Evolutionary conservation across 768 basidiomycete species (phyloP).

Genomic region (Daedaleopsis nitida): DNA sequence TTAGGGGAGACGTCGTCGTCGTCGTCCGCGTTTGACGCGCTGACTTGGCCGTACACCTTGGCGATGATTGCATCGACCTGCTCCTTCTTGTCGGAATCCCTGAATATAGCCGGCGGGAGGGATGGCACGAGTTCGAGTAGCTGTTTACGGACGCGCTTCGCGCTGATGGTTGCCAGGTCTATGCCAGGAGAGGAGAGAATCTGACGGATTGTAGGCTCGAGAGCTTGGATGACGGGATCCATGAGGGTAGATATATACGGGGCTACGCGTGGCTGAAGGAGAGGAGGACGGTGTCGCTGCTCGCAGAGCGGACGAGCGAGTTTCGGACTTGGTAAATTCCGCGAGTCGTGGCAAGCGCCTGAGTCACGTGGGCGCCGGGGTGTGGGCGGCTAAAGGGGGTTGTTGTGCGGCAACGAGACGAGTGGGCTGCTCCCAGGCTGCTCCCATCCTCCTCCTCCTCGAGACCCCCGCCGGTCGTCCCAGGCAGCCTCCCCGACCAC

Average conservation of each 20-base stretch:
- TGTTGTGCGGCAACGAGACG: background rate
- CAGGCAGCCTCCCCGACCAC: background rate
- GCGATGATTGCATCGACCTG: constrained; percentile 73
- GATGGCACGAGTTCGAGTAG: constrained; percentile 55
- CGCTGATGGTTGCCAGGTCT: constrained; percentile 79
- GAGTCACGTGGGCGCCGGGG: background rate
- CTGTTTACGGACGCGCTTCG: constrained; percentile 85
- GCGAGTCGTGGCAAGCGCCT: background rate
- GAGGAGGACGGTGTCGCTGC: background rate
- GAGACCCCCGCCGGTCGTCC: background rate
- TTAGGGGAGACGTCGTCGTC: constrained; percentile 20
- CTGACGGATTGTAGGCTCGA: constrained; percentile 62
- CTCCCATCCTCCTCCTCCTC: background rate
- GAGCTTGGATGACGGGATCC: constrained; percentile 52
- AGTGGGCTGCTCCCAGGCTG: too few relatives aligned
- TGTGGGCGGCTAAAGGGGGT: background rate
- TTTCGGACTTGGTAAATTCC: too few relatives aligned
- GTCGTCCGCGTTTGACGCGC: constrained; percentile 24
- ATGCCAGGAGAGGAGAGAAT: constrained; percentile 78
- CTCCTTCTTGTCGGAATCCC: constrained; percentile 63
- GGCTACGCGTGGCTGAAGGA: background rate
- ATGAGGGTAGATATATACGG: constrained; percentile 32
- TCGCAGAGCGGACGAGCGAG: background rate
- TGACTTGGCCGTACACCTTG: constrained; percentile 64
- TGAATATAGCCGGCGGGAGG: constrained; percentile 61